A percentile compares a stretch with the other conserved stretches of the same genome.
Evolutionary conservation across 208 protist species (phyloP).

Genomic region (Leishmania arabica): DNA sequence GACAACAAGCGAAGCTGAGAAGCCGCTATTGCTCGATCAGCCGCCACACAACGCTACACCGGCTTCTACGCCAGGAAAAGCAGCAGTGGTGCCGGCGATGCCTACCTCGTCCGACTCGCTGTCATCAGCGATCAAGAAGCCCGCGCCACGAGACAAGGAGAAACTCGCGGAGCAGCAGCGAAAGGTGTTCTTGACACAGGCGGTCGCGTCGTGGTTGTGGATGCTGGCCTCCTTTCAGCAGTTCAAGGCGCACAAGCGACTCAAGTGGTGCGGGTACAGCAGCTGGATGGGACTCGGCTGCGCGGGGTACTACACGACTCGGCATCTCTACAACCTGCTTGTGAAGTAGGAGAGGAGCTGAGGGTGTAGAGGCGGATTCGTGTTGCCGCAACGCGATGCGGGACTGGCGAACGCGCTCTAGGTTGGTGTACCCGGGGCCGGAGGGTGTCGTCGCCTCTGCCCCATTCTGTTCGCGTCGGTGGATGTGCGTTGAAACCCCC

Average conservation of each 20-base stretch:
- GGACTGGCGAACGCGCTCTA: not conserved
- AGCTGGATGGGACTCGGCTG: slow-evolving; percentile 73
- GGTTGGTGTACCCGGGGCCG: not conserved
- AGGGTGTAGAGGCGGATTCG: not conserved
- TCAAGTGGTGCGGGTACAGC: slow-evolving; percentile 86
- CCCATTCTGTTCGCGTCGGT: not conserved
- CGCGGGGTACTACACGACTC: slow-evolving; percentile 67
- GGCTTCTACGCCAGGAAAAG: not conserved
- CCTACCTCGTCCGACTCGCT: not conserved
- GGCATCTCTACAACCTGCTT: slow-evolving; percentile 62
- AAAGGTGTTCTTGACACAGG: slow-evolving; percentile 62
- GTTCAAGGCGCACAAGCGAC: slow-evolving; percentile 66
- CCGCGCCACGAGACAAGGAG: not conserved
- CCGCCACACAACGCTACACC: not conserved
- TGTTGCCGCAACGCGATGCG: not conserved
- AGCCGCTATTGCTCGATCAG: not conserved
- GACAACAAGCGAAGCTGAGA: not conserved
- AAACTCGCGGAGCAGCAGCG: slow-evolving; percentile 33
- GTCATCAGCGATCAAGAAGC: not conserved
- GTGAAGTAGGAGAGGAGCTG: slow-evolving; percentile 14
- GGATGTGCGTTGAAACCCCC: not conserved
- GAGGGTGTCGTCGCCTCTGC: not conserved
- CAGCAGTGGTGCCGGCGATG: not conserved
- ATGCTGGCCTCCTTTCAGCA: slow-evolving; percentile 81
- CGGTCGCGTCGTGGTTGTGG: slow-evolving; percentile 82